Conservation (phyloP, 495 filamentous ascomycete genomes). For the Amphirosellinia nigrospora region DNA sequence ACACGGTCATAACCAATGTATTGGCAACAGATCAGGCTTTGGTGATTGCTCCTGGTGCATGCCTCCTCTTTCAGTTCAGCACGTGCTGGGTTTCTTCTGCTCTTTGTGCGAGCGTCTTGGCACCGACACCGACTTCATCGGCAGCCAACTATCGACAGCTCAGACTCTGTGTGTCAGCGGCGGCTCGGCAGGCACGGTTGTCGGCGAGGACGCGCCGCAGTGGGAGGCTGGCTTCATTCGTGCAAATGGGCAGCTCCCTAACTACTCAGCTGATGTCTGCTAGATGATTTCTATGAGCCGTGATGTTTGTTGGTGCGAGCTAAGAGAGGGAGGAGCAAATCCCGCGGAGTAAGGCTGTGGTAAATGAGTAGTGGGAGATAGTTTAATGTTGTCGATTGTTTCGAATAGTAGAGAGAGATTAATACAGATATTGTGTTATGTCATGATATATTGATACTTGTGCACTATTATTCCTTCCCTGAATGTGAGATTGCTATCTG, state of each 20-base stretch:
- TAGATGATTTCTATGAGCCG: slow-evolving; percentile 15
- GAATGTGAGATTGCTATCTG: no score
- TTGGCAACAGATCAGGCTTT: slow-evolving; percentile 39
- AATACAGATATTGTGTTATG: background rate
- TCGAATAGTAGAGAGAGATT: background rate
- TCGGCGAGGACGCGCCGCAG: slow-evolving; percentile 44
- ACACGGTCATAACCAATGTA: slow-evolving; percentile 42
- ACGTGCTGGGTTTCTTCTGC: slow-evolving; percentile 53
- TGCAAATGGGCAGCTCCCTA: slow-evolving; percentile 39
- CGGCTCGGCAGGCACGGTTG: slow-evolving; percentile 47
- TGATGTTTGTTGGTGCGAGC: background rate
- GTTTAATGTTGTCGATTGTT: no score
- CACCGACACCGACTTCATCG: slow-evolving; percentile 49
- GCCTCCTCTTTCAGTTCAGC: slow-evolving; percentile 43
- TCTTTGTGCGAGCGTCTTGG: slow-evolving; percentile 44
- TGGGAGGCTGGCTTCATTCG: slow-evolving; percentile 50
- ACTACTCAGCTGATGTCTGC: slow-evolving; percentile 45
- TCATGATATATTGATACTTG: background rate
- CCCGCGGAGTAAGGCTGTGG: background rate
- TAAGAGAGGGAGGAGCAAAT: background rate
- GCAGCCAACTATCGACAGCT: slow-evolving; percentile 44
- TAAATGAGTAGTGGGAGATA: no score
- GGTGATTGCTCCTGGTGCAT: slow-evolving; percentile 45
- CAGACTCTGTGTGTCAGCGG: slow-evolving; percentile 45
- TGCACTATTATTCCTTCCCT: background rate